These are phyloP conservation scores for Aschersonia sp. DNA, from an alignment of 2,329 filamentous ascomycete species.

Conservation along the genomic window DNA sequence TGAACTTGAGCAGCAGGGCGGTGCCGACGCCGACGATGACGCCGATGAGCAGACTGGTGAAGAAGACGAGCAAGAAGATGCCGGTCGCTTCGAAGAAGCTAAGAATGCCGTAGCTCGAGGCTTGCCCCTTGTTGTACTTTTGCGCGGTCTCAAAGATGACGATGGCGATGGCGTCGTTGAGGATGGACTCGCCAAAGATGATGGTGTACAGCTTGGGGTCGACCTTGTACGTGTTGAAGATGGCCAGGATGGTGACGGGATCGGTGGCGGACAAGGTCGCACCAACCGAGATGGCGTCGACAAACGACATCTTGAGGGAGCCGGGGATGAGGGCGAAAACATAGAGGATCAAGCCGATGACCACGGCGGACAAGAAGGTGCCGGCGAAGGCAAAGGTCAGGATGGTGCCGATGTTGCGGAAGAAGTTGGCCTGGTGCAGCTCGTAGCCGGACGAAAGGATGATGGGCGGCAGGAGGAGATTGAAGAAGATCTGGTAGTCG, in stretches of 20 bases:
- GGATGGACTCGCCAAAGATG: slow-evolving; percentile 95
- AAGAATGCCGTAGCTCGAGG: slow-evolving; percentile 58
- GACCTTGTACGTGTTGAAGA: slow-evolving; percentile 99
- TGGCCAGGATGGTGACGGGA: slow-evolving; percentile 92
- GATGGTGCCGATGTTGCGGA: slow-evolving; percentile 94
- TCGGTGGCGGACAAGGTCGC: slow-evolving; percentile 94
- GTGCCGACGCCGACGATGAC: slow-evolving; percentile 76
- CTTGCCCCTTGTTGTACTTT: slow-evolving; percentile 67
- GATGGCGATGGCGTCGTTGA: slow-evolving; percentile 97
- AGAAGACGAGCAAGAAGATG: slow-evolving; percentile 92
- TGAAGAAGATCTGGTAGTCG: slow-evolving; percentile 99
- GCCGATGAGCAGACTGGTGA: slow-evolving; percentile 82
- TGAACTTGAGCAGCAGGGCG: slow-evolving; percentile 84
- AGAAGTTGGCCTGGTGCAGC: slow-evolving; percentile 97
- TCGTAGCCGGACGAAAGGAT: slow-evolving; percentile 96
- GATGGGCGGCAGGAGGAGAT: slow-evolving; percentile 93
- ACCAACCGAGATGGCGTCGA: slow-evolving; percentile 92
- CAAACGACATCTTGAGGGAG: slow-evolving; percentile 73
- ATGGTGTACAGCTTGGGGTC: slow-evolving; percentile 97
- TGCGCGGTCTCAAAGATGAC: slow-evolving; percentile 97
- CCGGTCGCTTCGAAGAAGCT: slow-evolving; percentile 86
- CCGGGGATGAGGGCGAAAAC: slow-evolving; percentile 79
- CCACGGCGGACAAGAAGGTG: slow-evolving; percentile 93
- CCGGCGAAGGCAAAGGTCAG: slow-evolving; percentile 95
- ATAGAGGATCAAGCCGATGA: slow-evolving; percentile 78